Percentiles rank a stretch among this genome's conserved stretches.
These are phyloP conservation scores for Lachnum nothofagi DNA, from an alignment of 2,329 filamentous ascomycete genomes.

Conservation along the genomic window DNA sequence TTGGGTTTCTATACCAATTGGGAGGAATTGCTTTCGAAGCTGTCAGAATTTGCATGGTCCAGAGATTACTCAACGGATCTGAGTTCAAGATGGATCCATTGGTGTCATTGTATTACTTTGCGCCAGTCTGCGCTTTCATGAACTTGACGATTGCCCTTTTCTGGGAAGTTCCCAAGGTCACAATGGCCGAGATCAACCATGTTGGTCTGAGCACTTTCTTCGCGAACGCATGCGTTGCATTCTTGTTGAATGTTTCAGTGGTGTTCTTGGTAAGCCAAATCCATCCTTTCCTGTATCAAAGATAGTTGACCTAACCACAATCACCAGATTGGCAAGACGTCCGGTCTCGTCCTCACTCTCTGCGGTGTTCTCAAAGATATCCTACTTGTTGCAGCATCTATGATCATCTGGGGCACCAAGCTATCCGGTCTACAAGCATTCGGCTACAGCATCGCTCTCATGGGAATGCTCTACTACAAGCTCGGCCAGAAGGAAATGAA, in stretches of 20 bases:
- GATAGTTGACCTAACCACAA: neutral
- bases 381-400: slow-evolving; percentile 71
- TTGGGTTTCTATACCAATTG: slow-evolving; percentile 74
- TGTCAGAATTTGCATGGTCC: slow-evolving; percentile 76
- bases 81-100: slow-evolving; percentile 92
- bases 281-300: slow-evolving; percentile 2
- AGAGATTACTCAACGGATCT: slow-evolving; percentile 72
- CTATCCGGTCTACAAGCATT: slow-evolving; percentile 74
- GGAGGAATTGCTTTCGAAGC: slow-evolving; percentile 77
- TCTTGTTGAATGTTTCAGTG: slow-evolving; percentile 77
- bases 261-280: slow-evolving; percentile 71
- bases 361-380: slow-evolving; percentile 87
- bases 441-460: slow-evolving; percentile 74
- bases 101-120: slow-evolving; percentile 86
- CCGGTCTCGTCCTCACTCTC: slow-evolving; percentile 77
- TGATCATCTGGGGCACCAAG: slow-evolving; percentile 74
- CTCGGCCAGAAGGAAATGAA: slow-evolving; percentile 77
- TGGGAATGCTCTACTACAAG: slow-evolving; percentile 81
- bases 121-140: slow-evolving; percentile 76
- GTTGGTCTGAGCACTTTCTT: slow-evolving; percentile 70
- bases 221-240: slow-evolving; percentile 71
- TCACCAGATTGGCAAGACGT: slow-evolving; percentile 78
- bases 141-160: slow-evolving; percentile 69
- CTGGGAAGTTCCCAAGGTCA: slow-evolving; percentile 67
- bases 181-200: slow-evolving; percentile 64